Evolutionary conservation across 2,329 filamentous ascomycete genomes (phyloP).

Genomic region (Domatiomyces globalis): DNA sequence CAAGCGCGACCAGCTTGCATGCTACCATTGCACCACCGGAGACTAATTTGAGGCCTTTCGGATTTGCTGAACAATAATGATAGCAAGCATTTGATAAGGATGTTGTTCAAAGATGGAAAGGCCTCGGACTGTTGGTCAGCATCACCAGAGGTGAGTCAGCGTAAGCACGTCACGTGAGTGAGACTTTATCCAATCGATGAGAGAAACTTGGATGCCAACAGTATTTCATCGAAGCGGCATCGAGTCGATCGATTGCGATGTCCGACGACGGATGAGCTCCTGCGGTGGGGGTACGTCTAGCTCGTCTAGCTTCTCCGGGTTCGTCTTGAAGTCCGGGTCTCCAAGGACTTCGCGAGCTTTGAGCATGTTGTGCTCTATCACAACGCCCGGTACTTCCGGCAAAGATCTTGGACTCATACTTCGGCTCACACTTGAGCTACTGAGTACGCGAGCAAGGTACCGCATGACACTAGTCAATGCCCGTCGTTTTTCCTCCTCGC

Average conservation of each 20-base stretch:
- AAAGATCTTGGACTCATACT: not conserved
- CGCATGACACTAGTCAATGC: conserved; percentile 20
- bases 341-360: conserved; percentile 19
- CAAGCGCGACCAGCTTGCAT: not conserved
- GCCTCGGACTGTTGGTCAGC: not conserved
- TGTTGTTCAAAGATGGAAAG: not conserved
- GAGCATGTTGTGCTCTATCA: conserved; percentile 22
- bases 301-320: conserved; percentile 20
- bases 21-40: not conserved
- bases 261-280: conserved; percentile 14
- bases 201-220: too few relatives aligned
- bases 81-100: not conserved
- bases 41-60: not conserved
- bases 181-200: not conserved
- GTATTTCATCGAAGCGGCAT: too few relatives aligned
- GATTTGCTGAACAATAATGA: not conserved
- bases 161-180: not conserved
- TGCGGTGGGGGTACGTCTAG: conserved; percentile 18
- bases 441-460: conserved; percentile 21
- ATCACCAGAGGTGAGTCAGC: not conserved
- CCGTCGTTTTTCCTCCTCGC: conserved; percentile 11
- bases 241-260: conserved; percentile 10
- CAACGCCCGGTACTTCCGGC: conserved; percentile 12
- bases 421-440: conserved; percentile 4
- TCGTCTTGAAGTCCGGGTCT: conserved; percentile 16